Evolutionary conservation across 2,329 filamentous ascomycete species (phyloP).

Genomic region (Colletotrichum gloeosporioides): DNA sequence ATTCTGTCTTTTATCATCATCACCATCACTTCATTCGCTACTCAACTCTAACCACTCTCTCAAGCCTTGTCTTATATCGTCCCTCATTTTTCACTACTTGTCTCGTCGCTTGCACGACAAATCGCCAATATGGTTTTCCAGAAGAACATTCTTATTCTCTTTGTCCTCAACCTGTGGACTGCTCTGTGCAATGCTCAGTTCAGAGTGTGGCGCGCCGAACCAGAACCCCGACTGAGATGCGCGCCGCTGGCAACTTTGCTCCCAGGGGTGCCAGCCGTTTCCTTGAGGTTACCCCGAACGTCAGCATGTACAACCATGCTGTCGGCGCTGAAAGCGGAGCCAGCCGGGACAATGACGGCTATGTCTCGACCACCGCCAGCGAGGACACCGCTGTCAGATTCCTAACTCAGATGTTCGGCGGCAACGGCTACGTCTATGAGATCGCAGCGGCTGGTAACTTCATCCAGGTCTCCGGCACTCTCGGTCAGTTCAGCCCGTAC

Average conservation of each 20-base stretch:
- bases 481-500: neutral
- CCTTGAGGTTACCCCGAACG: neutral
- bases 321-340: neutral
- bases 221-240: neutral
- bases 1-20: neutral
- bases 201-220: neutral
- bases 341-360: neutral
- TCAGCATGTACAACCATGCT: neutral
- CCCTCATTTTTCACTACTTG: neutral
- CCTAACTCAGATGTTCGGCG: neutral
- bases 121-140: neutral
- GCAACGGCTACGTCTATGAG: neutral
- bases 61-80: neutral
- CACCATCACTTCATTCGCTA: neutral
- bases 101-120: neutral
- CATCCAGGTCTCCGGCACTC: neutral
- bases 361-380: neutral
- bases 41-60: neutral
- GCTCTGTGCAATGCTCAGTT: neutral
- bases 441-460: neutral
- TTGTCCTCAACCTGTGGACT: neutral
- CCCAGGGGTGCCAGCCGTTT: rapidly evolving
- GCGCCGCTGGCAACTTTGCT: neutral
- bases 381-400: neutral
- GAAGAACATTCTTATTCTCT: neutral